A percentile compares a stretch with the other conserved stretches of the same genome.
Evolutionary conservation across 768 basidiomycete species (phyloP).

Genomic region (Tricholoma terreum): DNA sequence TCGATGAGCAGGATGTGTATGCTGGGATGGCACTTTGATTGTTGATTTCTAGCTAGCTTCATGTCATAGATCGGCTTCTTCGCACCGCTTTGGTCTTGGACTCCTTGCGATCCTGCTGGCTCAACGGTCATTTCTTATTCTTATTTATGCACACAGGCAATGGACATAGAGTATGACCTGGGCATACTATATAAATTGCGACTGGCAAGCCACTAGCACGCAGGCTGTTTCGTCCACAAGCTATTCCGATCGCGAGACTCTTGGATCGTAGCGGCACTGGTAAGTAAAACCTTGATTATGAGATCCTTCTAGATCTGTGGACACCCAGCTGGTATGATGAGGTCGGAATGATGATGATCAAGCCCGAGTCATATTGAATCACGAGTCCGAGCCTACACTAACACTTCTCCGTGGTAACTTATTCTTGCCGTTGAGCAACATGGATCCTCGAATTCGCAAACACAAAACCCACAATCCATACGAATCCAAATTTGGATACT

Average conservation of each 20-base stretch:
- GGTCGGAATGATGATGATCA: too few relatives aligned
- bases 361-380: too few relatives aligned
- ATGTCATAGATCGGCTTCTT: not conserved
- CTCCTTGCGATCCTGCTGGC: not conserved
- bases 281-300: too few relatives aligned
- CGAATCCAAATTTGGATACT: slow-evolving; percentile 49
- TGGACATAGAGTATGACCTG: too few relatives aligned
- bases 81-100: not conserved
- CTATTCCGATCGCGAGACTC: too few relatives aligned
- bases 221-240: too few relatives aligned
- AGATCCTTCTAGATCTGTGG: too few relatives aligned
- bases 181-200: too few relatives aligned
- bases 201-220: too few relatives aligned
- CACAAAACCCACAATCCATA: slow-evolving; percentile 45
- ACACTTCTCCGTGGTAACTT: not conserved
- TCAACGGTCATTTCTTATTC: not conserved
- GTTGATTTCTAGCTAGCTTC: not conserved
- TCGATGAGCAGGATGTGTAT: slow-evolving; percentile 10
- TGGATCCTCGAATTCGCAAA: slow-evolving; percentile 11
- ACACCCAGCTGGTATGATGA: too few relatives aligned
- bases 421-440: not conserved
- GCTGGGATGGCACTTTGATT: slow-evolving; percentile 12
- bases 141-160: not conserved
- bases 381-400: too few relatives aligned
- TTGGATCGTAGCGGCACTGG: too few relatives aligned